Evolutionary conservation across 1,139 yeast genomes (phyloP).

Genomic region (Candida neerlandica): DNA sequence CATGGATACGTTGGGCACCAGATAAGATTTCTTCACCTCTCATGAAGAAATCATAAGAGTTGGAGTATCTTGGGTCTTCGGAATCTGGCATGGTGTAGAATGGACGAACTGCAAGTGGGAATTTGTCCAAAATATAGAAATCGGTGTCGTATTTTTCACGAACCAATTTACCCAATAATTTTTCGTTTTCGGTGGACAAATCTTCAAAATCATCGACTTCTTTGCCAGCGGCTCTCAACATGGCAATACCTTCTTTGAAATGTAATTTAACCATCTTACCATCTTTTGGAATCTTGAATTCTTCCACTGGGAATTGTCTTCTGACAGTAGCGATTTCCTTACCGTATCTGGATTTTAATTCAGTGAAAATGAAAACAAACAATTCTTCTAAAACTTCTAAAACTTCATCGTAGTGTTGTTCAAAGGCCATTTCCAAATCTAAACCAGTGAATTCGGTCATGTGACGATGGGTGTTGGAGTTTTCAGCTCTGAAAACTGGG

Average conservation of each 20-base stretch:
- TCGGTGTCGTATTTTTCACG: constrained; percentile 95
- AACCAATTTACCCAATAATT: constrained; percentile 85
- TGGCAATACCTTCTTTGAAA: constrained; percentile 85
- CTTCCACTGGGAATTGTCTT: constrained; percentile 96
- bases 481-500: constrained; percentile 98
- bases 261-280: constrained; percentile 90
- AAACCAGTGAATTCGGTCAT: constrained; percentile 98
- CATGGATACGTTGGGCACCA: constrained; percentile 99
- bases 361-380: constrained; percentile 84
- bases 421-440: constrained; percentile 97
- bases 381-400: constrained; percentile 81
- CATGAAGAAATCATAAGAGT: constrained; percentile 98
- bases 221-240: constrained; percentile 81
- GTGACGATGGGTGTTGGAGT: constrained; percentile 98
- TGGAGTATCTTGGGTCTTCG: constrained; percentile 86
- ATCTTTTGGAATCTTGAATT: constrained; percentile 85
- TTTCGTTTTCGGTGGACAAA: constrained; percentile 91
- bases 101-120: constrained; percentile 96
- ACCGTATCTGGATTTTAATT: constrained; percentile 76
- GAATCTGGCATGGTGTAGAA: constrained; percentile 99
- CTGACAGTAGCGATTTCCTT: constrained; percentile 89
- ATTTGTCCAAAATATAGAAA: constrained; percentile 95
- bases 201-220: constrained; percentile 89
- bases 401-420: constrained; percentile 96
- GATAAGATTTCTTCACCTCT: constrained; percentile 98